A percentile compares a stretch with the other conserved stretches of the same genome.
Evolutionary conservation across 2,329 filamentous ascomycete species (phyloP).

Genomic region (Sporothrix sp.): DNA sequence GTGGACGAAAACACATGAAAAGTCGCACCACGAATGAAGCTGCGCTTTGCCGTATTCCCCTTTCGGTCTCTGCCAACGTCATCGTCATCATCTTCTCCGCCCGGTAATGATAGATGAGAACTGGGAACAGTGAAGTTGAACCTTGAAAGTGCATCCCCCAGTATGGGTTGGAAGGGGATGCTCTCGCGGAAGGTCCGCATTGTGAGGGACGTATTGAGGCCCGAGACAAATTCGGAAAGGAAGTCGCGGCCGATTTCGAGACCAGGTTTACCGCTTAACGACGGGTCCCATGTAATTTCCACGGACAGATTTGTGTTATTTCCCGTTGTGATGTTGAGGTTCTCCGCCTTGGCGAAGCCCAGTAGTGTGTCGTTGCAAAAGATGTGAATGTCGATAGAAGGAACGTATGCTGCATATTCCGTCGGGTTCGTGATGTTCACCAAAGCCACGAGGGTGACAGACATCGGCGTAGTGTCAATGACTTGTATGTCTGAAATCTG

Average conservation of each 20-base stretch:
- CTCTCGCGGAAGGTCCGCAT: slow-evolving; percentile 60
- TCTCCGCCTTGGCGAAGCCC: slow-evolving; percentile 59
- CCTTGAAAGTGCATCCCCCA: slow-evolving; percentile 63
- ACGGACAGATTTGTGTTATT: slow-evolving; percentile 62
- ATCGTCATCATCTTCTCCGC: slow-evolving; percentile 28
- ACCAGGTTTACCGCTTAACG: slow-evolving; percentile 52
- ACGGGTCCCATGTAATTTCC: slow-evolving; percentile 65
- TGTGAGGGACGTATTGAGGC: slow-evolving; percentile 72
- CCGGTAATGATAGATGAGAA: slow-evolving; percentile 44
- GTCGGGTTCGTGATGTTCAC: slow-evolving; percentile 89
- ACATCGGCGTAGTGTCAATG: slow-evolving; percentile 59
- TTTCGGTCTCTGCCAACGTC: slow-evolving; percentile 28
- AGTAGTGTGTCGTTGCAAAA: slow-evolving; percentile 63
- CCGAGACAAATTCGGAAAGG: slow-evolving; percentile 79
- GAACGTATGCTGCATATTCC: slow-evolving; percentile 71
- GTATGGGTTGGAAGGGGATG: slow-evolving; percentile 61
- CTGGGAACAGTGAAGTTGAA: slow-evolving; percentile 63
- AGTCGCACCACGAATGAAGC: slow-evolving; percentile 74
- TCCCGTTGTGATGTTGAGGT: slow-evolving; percentile 56
- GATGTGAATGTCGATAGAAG: slow-evolving; percentile 68
- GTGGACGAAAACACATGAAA: slow-evolving; percentile 83
- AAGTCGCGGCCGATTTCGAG: slow-evolving; percentile 57
- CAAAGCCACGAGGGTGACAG: slow-evolving; percentile 58
- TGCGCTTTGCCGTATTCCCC: slow-evolving; percentile 25
- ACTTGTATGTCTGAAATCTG: slow-evolving; percentile 63